Conservation (phyloP, 306 rosid genomes). For the Fragaria iinumae region DNA sequence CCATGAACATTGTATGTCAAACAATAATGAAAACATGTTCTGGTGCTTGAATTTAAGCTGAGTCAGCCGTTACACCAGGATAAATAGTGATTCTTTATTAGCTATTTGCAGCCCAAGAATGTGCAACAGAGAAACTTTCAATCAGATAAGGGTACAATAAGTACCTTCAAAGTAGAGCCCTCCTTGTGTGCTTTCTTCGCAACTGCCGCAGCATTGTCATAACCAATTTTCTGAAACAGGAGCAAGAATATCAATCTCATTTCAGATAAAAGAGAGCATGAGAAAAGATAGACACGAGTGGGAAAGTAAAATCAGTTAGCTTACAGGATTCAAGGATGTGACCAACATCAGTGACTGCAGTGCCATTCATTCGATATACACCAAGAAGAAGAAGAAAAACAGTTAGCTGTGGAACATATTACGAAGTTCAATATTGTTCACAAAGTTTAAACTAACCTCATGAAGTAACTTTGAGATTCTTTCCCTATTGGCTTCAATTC, state of each 20-base stretch:
- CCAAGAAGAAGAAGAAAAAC: slow-evolving; percentile 1
- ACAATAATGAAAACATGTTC: slow-evolving; percentile 3
- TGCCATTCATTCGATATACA: slow-evolving; percentile 30
- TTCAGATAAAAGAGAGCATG: not conserved
- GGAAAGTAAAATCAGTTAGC: slow-evolving; percentile 22
- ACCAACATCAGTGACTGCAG: slow-evolving; percentile 96
- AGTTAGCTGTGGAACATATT: slow-evolving; percentile 33
- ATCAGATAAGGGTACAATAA: slow-evolving; percentile 20
- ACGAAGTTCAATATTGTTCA: slow-evolving; percentile 12
- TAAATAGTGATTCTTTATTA: not conserved
- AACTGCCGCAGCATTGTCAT: slow-evolving; percentile 96
- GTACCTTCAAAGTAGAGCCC: slow-evolving; percentile 86
- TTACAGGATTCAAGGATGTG: slow-evolving; percentile 92
- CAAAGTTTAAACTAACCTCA: slow-evolving; percentile 58
- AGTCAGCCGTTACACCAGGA: not conserved
- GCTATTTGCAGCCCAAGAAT: not conserved
- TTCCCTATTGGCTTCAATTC: slow-evolving; percentile 88
- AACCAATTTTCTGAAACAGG: slow-evolving; percentile 86
- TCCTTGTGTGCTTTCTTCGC: slow-evolving; percentile 99
- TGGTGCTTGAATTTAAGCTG: not conserved
- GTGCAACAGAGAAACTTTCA: not conserved
- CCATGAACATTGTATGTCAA: not conserved
- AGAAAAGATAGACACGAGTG: not conserved
- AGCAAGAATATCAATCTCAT: slow-evolving; percentile 17
- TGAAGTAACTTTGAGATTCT: slow-evolving; percentile 89